These are phyloP conservation scores for Papiliotrema fonsecae DNA, from an alignment of 1,284 basidiomycete genomes.

Conservation along the genomic window DNA sequence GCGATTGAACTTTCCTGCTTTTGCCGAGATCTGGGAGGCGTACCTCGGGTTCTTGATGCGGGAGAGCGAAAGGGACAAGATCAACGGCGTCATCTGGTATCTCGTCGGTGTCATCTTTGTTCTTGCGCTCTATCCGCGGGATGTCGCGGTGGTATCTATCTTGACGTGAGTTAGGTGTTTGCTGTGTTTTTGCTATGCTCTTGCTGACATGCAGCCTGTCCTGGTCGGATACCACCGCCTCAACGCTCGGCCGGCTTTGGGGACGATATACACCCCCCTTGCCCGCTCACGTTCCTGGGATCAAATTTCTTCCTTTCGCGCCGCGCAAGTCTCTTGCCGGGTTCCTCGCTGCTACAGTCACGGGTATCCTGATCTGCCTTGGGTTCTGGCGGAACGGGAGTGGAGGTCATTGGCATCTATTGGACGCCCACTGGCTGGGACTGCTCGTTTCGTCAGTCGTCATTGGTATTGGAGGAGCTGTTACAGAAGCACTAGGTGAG, in stretches of 20 bases:
- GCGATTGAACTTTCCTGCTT: constrained; percentile 63
- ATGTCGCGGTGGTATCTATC: constrained; percentile 81
- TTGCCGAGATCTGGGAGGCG: constrained; percentile 72
- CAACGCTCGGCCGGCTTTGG: constrained; percentile 82
- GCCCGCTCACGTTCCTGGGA: constrained; percentile 53
- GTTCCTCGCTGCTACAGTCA: constrained; percentile 75
- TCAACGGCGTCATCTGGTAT: constrained; percentile 94
- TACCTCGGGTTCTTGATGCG: constrained; percentile 86
- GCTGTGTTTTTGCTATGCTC: not conserved
- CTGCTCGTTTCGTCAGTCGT: constrained; percentile 59
- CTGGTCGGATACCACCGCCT: constrained; percentile 95
- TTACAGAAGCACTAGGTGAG: constrained; percentile 78
- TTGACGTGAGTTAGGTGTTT: constrained; percentile 62
- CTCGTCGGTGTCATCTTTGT: constrained; percentile 83
- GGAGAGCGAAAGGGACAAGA: constrained; percentile 76
- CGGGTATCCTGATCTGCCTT: constrained; percentile 67
- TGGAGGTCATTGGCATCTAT: constrained; percentile 53
- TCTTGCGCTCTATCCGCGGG: constrained; percentile 72
- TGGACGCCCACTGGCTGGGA: constrained; percentile 44
- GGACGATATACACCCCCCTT: constrained; percentile 72
- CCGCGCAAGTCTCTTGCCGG: constrained; percentile 64
- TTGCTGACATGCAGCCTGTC: constrained; percentile 63
- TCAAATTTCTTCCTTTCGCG: constrained; percentile 40
- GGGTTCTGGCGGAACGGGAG: constrained; percentile 67
- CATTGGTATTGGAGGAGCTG: constrained; percentile 70